Conservation (phyloP, 306 rosid species). For the Rosa multiflora region DNA sequence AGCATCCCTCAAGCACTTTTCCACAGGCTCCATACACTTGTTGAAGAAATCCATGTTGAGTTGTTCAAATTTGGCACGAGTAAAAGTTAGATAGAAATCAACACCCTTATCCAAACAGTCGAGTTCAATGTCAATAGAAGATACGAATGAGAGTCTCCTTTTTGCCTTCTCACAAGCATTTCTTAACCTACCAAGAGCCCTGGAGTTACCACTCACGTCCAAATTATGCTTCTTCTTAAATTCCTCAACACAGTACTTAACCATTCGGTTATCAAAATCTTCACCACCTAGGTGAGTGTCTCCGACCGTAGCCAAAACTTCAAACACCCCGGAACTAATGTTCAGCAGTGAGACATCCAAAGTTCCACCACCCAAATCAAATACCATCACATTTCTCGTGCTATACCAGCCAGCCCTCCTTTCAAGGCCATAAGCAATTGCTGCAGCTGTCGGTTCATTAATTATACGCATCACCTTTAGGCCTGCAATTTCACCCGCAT, state of each 20-base stretch:
- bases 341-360: background rate
- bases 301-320: background rate
- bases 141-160: background rate
- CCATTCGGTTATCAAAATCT: background rate
- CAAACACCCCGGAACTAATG: background rate
- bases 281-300: background rate
- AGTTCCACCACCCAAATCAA: constrained; percentile 3
- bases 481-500: background rate
- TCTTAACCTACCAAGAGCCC: background rate
- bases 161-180: background rate
- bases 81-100: background rate
- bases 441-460: background rate
- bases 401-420: background rate
- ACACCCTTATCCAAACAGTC: background rate
- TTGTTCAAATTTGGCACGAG: background rate
- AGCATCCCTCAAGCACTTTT: too few relatives aligned
- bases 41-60: background rate
- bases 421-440: background rate
- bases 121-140: background rate
- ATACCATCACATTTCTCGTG: background rate
- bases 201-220: background rate
- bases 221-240: background rate
- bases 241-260: background rate
- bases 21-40: background rate
- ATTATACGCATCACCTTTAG: background rate